Conservation (phyloP, 192 early-diverging fungal genomes). For the Rhizoclosmatium sp. region DNA sequence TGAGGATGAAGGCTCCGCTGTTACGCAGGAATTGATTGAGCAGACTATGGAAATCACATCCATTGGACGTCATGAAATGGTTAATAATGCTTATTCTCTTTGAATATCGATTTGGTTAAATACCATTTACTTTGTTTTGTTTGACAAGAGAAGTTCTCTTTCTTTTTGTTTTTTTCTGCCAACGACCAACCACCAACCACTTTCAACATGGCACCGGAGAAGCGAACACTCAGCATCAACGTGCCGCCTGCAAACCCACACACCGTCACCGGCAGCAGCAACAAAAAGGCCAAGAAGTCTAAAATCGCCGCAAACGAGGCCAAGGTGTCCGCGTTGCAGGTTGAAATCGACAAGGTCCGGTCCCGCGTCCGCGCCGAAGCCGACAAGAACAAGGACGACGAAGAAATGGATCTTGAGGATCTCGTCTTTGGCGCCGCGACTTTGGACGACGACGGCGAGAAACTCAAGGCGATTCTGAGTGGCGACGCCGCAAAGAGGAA, state of each 20-base stretch:
- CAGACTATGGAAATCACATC: conserved; percentile 56
- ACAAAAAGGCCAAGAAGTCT: conserved; percentile 3
- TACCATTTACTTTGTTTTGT: neutral
- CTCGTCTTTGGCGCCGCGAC: conserved; percentile 77
- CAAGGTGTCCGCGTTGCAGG: neutral
- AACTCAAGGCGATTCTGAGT: conserved; percentile 5
- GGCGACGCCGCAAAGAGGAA: conserved; percentile 5
- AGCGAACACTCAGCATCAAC: conserved; percentile 9
- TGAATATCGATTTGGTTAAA: neutral
- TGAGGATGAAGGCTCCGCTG: conserved; percentile 33
- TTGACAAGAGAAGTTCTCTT: neutral
- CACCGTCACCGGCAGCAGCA: neutral
- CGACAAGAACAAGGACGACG: conserved; percentile 60
- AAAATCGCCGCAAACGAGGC: conserved; percentile 7
- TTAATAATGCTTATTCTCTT: conserved; percentile 1
- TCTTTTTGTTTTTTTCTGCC: conserved; percentile 8
- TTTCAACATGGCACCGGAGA: neutral
- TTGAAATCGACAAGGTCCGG: conserved; percentile 1
- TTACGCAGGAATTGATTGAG: conserved; percentile 48
- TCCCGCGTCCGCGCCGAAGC: neutral
- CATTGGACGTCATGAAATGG: conserved; percentile 51
- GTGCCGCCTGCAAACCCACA: conserved; percentile 7
- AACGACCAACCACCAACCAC: neutral
- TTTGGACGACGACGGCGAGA: conserved; percentile 10
- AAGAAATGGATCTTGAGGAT: conserved; percentile 76